Evolutionary conservation across 805 yeast genomes (phyloP), one percentile per base, ranked within the genome.

Genomic region (Candida insectalens): DNA sequence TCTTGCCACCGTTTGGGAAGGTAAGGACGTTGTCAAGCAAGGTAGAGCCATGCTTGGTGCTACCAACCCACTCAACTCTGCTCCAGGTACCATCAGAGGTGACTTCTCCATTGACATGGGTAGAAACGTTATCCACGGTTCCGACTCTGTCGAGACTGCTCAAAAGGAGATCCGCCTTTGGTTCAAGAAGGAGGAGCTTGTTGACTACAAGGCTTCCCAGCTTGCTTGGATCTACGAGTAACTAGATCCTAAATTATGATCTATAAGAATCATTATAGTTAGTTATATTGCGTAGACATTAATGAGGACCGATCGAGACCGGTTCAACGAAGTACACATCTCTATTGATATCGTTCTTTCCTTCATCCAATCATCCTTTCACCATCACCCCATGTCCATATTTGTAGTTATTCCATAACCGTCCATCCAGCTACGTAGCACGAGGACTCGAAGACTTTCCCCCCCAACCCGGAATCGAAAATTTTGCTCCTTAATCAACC

Each of bases 31-130:
- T 63, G 98, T 92, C 66, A 88, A 89, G 74, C 95, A 84, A 67
- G 98, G 98, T 65, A 83, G 99, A 72, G 79, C 74, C 56, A 79
- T 92, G 63, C 78, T 92, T 57, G 99, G 99, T 70, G 97, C 98
- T 53, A 92, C 98, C 67, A 89, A 92, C 83, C 98, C 99, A 62
- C 74, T 81, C 62, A 78, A 75, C 54, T 83, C 96, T 53, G 89
- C 94, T 50, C 97, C 97, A 66, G 99, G 99, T 67, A 92, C 99
- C 69, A 92, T 92, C 76, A 87, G 99, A 75, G 97, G 95, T 65
- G 99, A 92, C 72, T 92, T 68, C 53, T 98, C 96, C 63, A 70
- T 92, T 55, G 98, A 92, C 69, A 85, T 83, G 77, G 98, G 99
- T 63, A 87, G 99, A 81, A 92, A 92, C 77, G 95, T 92, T 58